Percentiles rank a stretch among this genome's conserved stretches.
These are phyloP conservation scores for Microcyclospora tardicrescens DNA, from an alignment of 2,329 filamentous ascomycete genomes.

Conservation along the genomic window DNA sequence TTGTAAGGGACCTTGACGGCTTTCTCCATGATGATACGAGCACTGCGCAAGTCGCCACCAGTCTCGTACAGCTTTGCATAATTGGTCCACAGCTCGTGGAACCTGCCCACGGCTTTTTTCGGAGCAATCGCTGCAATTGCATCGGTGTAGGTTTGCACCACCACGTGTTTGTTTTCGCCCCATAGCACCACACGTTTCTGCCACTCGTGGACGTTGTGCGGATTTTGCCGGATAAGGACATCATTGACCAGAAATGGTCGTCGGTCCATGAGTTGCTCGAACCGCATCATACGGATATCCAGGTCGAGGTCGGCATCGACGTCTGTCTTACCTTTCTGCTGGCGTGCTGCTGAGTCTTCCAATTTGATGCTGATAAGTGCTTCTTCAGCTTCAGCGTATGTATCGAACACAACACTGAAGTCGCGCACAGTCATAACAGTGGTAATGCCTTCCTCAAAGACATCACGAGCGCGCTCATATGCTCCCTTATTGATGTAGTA, in stretches of 20 bases:
- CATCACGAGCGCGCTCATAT: slow-evolving; percentile 83
- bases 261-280: slow-evolving; percentile 95
- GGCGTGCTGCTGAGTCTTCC: slow-evolving; percentile 67
- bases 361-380: slow-evolving; percentile 84
- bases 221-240: slow-evolving; percentile 86
- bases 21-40: slow-evolving; percentile 91
- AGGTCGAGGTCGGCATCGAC: slow-evolving; percentile 84
- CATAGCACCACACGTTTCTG: slow-evolving; percentile 91
- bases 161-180: slow-evolving; percentile 83
- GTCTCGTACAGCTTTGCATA: slow-evolving; percentile 96
- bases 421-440: slow-evolving; percentile 98
- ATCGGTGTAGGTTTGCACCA: slow-evolving; percentile 87
- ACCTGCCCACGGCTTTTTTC: slow-evolving; percentile 85
- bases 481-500: slow-evolving; percentile 92
- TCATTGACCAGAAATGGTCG: slow-evolving; percentile 94
- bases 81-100: slow-evolving; percentile 90
- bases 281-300: slow-evolving; percentile 93
- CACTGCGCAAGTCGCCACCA: slow-evolving; percentile 70
- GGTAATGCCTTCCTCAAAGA: slow-evolving; percentile 91
- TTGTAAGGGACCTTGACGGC: slow-evolving; percentile 97
- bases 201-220: slow-evolving; percentile 93
- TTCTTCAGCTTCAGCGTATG: slow-evolving; percentile 94
- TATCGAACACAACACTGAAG: slow-evolving; percentile 92
- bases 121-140: slow-evolving; percentile 88
- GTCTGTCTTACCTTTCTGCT: slow-evolving; percentile 65